Percentiles rank a stretch among this genome's conserved stretches.
phyloP scores from a whole-genome alignment of 495 filamentous ascomycete genomes.

The Paragyromitra xinjiangensis region DNA sequence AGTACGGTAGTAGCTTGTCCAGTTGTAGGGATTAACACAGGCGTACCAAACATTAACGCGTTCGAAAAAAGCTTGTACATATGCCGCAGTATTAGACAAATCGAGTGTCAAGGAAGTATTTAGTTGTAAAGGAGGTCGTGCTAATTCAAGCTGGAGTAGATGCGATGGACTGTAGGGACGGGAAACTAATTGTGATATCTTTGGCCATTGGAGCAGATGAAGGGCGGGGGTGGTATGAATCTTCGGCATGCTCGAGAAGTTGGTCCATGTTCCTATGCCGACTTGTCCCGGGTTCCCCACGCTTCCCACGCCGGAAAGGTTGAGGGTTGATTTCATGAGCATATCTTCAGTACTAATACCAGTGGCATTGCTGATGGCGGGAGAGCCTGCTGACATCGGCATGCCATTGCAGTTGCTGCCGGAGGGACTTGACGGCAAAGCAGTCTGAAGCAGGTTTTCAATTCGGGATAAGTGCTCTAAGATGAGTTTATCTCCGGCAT shows the following conservation, averaged over 20 bases:
- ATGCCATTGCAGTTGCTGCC: constrained; percentile 56
- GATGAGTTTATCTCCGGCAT: constrained; percentile 85
- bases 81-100: constrained; percentile 75
- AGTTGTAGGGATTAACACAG: constrained; percentile 82
- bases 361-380: constrained; percentile 75
- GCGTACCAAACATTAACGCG: constrained; percentile 86
- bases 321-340: constrained; percentile 56
- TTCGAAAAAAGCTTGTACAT: constrained; percentile 79
- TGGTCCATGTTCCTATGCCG: constrained; percentile 79
- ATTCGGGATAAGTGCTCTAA: constrained; percentile 78
- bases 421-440: constrained; percentile 46
- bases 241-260: constrained; percentile 85
- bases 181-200: constrained; percentile 78
- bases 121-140: constrained; percentile 73
- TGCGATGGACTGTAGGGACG: constrained; percentile 80
- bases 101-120: constrained; percentile 70
- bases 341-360: constrained; percentile 72
- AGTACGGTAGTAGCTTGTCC: constrained; percentile 76
- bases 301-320: constrained; percentile 54
- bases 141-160: constrained; percentile 81
- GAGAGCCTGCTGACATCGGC: constrained; percentile 66
- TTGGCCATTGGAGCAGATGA: constrained; percentile 80
- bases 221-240: constrained; percentile 80
- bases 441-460: constrained; percentile 78
- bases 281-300: constrained; percentile 58